Conservation (phyloP, 805 yeast species). For the Pichia nakasei region DNA sequence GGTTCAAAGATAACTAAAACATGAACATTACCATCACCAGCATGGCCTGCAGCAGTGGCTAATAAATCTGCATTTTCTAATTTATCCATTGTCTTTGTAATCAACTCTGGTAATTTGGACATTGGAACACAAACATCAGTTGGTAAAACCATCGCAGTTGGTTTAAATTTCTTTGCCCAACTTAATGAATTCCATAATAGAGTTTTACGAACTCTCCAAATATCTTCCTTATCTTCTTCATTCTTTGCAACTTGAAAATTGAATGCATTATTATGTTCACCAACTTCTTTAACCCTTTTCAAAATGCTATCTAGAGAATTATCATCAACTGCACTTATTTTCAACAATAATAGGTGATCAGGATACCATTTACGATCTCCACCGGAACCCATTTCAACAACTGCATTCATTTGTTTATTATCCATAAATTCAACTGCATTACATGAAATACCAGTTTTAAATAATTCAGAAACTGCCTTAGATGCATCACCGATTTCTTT, state of each 20-base stretch:
- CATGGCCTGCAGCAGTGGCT: slow-evolving; percentile 66
- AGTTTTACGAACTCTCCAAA: slow-evolving; percentile 73
- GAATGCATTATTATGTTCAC: slow-evolving; percentile 42
- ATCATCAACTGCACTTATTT: slow-evolving; percentile 46
- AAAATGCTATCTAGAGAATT: slow-evolving; percentile 33
- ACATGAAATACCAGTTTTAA: slow-evolving; percentile 53
- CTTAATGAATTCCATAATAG: slow-evolving; percentile 59
- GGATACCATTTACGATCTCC: slow-evolving; percentile 25
- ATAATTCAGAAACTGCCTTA: slow-evolving; percentile 51
- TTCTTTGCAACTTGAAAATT: slow-evolving; percentile 56
- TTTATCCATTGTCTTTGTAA: slow-evolving; percentile 52
- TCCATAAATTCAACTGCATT: slow-evolving; percentile 74
- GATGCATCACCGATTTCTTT: slow-evolving; percentile 65
- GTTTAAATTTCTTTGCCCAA: slow-evolving; percentile 45
- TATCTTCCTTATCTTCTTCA: slow-evolving; percentile 53
- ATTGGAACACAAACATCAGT: slow-evolving; percentile 83
- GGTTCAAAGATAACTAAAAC: slow-evolving; percentile 53
- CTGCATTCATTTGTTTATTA: slow-evolving; percentile 59
- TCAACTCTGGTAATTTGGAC: slow-evolving; percentile 54
- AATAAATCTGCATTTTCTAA: slow-evolving; percentile 42
- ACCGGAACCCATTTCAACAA: slow-evolving; percentile 40
- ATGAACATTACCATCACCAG: slow-evolving; percentile 81
- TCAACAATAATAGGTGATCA: slow-evolving; percentile 40
- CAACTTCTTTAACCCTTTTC: slow-evolving; percentile 39
- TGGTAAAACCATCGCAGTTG: slow-evolving; percentile 47